Evolutionary conservation across 371 early-diverging fungal genomes (phyloP), one percentile per base, ranked within the genome.

Genomic region (Massospora cicadina): DNA sequence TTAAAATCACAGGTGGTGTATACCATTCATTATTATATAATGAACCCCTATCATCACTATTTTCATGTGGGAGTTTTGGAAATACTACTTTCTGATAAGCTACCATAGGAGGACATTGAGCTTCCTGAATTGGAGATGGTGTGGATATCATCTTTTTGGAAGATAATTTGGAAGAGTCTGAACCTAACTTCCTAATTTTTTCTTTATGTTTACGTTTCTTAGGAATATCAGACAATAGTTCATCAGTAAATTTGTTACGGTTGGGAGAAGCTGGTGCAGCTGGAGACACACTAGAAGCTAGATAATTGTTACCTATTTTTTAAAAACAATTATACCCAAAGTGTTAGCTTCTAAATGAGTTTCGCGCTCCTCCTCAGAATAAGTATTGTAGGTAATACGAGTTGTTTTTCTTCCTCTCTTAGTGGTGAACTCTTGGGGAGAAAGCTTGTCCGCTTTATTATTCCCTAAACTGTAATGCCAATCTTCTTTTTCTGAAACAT

Each of bases 361-460:
- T 10, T 33, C 43, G 10, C 24, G 12, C 53, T 62, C 62, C 21
- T 62, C 62, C 5, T 62, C 62, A 17, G 62, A 62, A 23, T 31
- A 62, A 23, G 31, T 62, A 27, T 17, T 43, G 26, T 62, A 62
- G 7, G 31, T 28, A 5, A 62, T 54, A 43, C 43, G 12, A 1
- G 62, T 62, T 62, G 43, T 43, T n/a, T 30, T 62, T 10, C 62
- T 24, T 33, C 62, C 62, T n/a, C 33, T 30, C 30, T 30, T 30
- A 21, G 62, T 62, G 26, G 43, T 62, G 33, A 62, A 62, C 25
- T 62, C 62, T 28, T 31, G n/a, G 17, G 43, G 43, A 43, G 43
- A 43, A 17, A 17, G 43, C 43, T 43, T 43, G 17, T 43, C 43
- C 5, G 5, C 43, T 43, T 17, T 43, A 43, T 17, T 43, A 17